Conservation (phyloP, 2,329 filamentous ascomycete genomes). For the Clonostachys rhizophaga region DNA sequence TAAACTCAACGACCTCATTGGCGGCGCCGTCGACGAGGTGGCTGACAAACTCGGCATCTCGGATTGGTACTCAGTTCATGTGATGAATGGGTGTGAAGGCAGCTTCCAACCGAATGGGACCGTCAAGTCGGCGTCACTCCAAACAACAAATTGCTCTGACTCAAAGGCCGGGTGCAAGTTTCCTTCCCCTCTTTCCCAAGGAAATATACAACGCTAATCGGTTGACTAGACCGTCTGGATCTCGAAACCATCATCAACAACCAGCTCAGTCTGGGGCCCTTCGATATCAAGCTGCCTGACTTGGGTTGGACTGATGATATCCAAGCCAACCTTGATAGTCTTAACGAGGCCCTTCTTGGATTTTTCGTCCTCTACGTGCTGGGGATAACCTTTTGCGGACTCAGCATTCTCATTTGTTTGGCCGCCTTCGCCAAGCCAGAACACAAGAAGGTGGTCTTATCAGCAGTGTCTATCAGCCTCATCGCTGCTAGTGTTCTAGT, state of each 20-base stretch:
- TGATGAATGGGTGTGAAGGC: slow-evolving; percentile 42
- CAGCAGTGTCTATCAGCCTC: slow-evolving; percentile 28
- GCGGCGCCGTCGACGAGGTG: slow-evolving; percentile 31
- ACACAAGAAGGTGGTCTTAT: slow-evolving; percentile 14
- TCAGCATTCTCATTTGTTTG: slow-evolving; percentile 33
- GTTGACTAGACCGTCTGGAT: slow-evolving; percentile 31
- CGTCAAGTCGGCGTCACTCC: slow-evolving; percentile 24
- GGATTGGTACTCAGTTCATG: slow-evolving; percentile 48
- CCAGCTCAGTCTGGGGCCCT: slow-evolving; percentile 35
- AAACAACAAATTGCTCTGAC: slow-evolving; percentile 38
- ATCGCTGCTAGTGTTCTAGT: slow-evolving; percentile 29
- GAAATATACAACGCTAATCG: not conserved
- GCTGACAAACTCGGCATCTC: slow-evolving; percentile 36
- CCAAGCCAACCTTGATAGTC: slow-evolving; percentile 36
- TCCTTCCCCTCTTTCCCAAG: not conserved
- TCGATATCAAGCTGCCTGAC: slow-evolving; percentile 36
- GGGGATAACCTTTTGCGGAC: slow-evolving; percentile 31
- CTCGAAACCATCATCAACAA: slow-evolving; percentile 40
- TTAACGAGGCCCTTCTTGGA: slow-evolving; percentile 41
- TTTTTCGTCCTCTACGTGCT: slow-evolving; percentile 45
- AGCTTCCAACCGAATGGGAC: slow-evolving; percentile 38
- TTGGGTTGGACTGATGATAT: slow-evolving; percentile 39
- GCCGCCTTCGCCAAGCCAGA: slow-evolving; percentile 25
- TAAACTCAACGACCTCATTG: slow-evolving; percentile 30
- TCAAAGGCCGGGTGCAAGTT: slow-evolving; percentile 30